Evolutionary conservation across 1,139 yeast species (phyloP), one percentile per base, ranked within the genome.

Genomic region (Lodderomyces theae): DNA sequence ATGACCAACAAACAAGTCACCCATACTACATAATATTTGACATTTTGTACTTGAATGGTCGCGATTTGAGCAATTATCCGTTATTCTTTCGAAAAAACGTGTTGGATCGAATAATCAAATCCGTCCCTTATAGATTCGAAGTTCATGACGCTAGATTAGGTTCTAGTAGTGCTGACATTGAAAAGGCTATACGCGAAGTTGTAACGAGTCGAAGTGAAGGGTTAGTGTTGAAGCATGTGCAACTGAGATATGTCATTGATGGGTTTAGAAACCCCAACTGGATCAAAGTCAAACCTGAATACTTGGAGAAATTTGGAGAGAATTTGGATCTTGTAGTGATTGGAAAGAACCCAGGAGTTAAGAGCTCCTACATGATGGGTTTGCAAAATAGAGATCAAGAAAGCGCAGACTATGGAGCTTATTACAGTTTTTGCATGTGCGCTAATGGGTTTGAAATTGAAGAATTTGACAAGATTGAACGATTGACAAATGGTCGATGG

Each of bases 281-380:
- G 96, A 67, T 87, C 21, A 92, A 92, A 54, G 77, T 90, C 2
- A 92, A 92, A 58, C 97, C 97, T 0, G 96, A 90, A 51, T 90
- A 89, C 57, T 66, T 89, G 44, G 85, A 81, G 44, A 88, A 85
- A 41, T 86, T 86, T 60, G 96, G 96, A 7, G 96, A 88, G 48
- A 86, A 86, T 51, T 66, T 90, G 48, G 98, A 92, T 60, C 60
- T 89, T 35, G 70, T 81, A 2, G 77, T 92, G 0, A 79, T 90
- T 44, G 97, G 97, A 0, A 83, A 83, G 41, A 80, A 77, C 41
- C 80, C 81, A 11, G 90, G 87, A 0, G 73, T 77, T 23, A 92
- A 92, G 39, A 82, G 86, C 34, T 74, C 90, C 4, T 86, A 77
- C 52, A 71, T 86, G 53, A 84, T 95, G 61, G 97, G 92, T 0